Evolutionary conservation across 768 basidiomycete species (phyloP), one percentile per base, ranked within the genome.

Genomic region (Pleurotus tuber-regium): DNA sequence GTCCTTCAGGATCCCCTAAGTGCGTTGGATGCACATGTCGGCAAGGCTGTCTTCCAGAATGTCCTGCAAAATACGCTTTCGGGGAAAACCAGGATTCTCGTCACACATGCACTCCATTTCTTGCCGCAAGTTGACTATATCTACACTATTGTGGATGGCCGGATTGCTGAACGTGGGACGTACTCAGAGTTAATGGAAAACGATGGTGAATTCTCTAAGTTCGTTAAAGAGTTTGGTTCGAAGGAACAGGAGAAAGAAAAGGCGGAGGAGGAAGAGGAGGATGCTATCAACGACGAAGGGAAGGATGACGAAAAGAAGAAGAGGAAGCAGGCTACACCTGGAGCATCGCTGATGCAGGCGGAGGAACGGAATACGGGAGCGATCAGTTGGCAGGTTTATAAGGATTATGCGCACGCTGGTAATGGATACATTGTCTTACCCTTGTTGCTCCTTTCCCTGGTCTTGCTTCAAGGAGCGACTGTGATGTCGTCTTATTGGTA

Each of bases 1-100:
- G 6, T 9, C 36, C 18, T 42, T 6, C 36, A 85, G 81, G 92
- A 93, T 59, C 91, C 91, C 4, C 72, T 93, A 8, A 89, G 87
- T n/a, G 92, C 92, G 19, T 78, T 98, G 9, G 94, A 98, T 63
- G 92, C 92, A 4, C 92, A 94, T 62, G 92, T 96, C 43, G 93
- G 92, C 33, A 89, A 89, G 65, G 78, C 82, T 2, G 84, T 95
- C 11, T 93, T 96, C 71, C 81, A 89, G 61, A 86, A 94, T 52
- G 88, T 92, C 9, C 77, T 96, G 42, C 75, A 83, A 51, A 80
- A 82, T 50, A 78, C 75, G 12, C 70, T 81, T 11, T 62, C 71
- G 4, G 79, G 76, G 38, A 92, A 91, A 65, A 96, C 94, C 6
- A 80, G 91, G 24, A 74, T 98, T 40, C 82, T 98, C 46, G 92